Evolutionary conservation across 495 filamentous ascomycete genomes (phyloP).

Genomic region (Penicillium herquei): DNA sequence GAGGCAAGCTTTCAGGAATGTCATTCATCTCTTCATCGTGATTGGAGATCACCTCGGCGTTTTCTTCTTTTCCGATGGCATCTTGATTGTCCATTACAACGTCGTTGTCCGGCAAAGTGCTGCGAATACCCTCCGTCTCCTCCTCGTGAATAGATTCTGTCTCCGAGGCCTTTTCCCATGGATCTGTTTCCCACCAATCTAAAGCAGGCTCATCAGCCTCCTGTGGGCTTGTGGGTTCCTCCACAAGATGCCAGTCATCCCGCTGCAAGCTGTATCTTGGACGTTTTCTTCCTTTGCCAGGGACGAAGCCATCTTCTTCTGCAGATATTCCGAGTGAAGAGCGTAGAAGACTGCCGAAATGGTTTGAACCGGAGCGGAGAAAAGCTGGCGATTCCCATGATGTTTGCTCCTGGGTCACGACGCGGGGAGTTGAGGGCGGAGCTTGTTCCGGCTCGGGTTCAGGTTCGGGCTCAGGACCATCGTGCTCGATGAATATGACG

Average conservation of each 20-base stretch:
- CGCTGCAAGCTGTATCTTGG: constrained; percentile 68
- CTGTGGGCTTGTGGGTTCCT: constrained; percentile 63
- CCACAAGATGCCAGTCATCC: constrained; percentile 67
- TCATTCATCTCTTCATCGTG: not conserved
- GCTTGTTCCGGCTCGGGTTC: constrained; percentile 9
- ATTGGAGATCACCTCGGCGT: not conserved
- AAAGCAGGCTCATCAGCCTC: constrained; percentile 35
- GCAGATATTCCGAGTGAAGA: constrained; percentile 65
- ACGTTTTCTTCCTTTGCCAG: constrained; percentile 66
- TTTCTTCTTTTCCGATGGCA: no score
- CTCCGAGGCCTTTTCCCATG: constrained; percentile 35
- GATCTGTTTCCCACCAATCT: constrained; percentile 30
- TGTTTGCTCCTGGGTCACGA: constrained; percentile 7
- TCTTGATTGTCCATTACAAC: not conserved
- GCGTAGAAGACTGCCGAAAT: constrained; percentile 58
- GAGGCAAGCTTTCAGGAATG: not conserved
- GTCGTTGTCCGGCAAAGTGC: not conserved
- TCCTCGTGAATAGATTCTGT: constrained; percentile 1
- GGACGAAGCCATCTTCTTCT: constrained; percentile 63
- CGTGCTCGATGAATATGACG: constrained; percentile 48
- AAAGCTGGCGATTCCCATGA: constrained; percentile 76
- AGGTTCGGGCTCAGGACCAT: constrained; percentile 18
- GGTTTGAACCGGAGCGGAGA: constrained; percentile 60
- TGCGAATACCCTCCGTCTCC: not conserved
- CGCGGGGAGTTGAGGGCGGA: constrained; percentile 29